These are phyloP conservation scores for Xylaria sp. DNA, from an alignment of 2,329 filamentous ascomycete genomes.

Conservation along the genomic window DNA sequence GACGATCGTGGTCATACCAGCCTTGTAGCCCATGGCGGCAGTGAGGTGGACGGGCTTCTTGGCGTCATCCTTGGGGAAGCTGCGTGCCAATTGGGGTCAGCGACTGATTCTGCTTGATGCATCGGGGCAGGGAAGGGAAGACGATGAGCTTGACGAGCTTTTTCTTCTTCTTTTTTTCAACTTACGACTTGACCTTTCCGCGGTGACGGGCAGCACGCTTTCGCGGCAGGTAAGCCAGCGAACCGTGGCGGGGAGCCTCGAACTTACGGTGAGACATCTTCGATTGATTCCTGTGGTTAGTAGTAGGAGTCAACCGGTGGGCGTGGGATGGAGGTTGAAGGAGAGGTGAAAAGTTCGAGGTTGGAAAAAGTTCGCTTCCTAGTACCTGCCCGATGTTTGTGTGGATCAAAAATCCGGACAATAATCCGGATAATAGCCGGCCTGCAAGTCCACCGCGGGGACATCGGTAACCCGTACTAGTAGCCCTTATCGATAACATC, in stretches of 20 bases:
- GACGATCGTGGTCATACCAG: slow-evolving; percentile 99
- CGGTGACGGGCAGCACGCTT: slow-evolving; percentile 93
- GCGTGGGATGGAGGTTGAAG: slow-evolving; percentile 26
- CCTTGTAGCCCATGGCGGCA: slow-evolving; percentile 98
- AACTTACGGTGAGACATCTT: slow-evolving; percentile 52
- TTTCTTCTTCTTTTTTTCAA: slow-evolving; percentile 26
- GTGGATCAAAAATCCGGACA: slow-evolving; percentile 13
- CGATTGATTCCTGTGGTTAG: slow-evolving; percentile 33
- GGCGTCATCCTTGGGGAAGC: slow-evolving; percentile 99
- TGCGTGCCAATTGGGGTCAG: slow-evolving; percentile 37
- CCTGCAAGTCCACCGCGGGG: slow-evolving; percentile 3
- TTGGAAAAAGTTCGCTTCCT: slow-evolving; percentile 24
- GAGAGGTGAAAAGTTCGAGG: slow-evolving; percentile 20
- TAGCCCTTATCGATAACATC: slow-evolving; percentile 25
- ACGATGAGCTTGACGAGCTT: slow-evolving; percentile 20
- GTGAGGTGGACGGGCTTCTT: slow-evolving; percentile 99
- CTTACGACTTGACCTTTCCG: slow-evolving; percentile 97
- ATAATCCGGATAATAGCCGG: slow-evolving; percentile 28
- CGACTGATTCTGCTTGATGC: slow-evolving; percentile 8
- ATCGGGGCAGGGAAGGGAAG: slow-evolving; percentile 15
- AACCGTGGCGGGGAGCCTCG: slow-evolving; percentile 92
- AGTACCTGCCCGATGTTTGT: slow-evolving; percentile 17
- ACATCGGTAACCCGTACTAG: not conserved
- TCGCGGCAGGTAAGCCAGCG: slow-evolving; percentile 78
- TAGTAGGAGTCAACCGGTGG: slow-evolving; percentile 32